Evolutionary conservation across 2,329 filamentous ascomycete genomes (phyloP).

Genomic region (Remersonia thermophila): DNA sequence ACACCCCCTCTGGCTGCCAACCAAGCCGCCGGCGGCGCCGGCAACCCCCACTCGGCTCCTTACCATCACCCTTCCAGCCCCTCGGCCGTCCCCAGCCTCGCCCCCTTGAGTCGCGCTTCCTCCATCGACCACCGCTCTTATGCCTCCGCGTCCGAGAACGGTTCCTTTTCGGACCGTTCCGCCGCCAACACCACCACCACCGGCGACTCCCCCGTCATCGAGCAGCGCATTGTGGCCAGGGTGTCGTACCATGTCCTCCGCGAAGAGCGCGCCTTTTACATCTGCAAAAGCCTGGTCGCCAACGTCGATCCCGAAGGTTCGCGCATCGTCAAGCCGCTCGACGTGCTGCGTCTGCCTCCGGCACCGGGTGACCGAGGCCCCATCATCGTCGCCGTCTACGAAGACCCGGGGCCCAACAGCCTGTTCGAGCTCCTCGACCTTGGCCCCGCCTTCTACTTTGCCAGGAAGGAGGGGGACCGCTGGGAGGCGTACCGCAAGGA

Average conservation of each 20-base stretch:
- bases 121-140: slow-evolving; percentile 27
- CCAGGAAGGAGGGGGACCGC: slow-evolving; percentile 38
- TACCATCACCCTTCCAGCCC: slow-evolving; percentile 31
- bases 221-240: slow-evolving; percentile 62
- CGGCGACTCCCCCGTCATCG: slow-evolving; percentile 41
- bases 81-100: slow-evolving; percentile 29
- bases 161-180: slow-evolving; percentile 28
- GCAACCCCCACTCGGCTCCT: slow-evolving; percentile 12
- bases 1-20: slow-evolving; percentile 16
- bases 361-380: slow-evolving; percentile 55
- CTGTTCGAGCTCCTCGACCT: slow-evolving; percentile 60
- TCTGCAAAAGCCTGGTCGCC: slow-evolving; percentile 58
- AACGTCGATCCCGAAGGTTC: slow-evolving; percentile 59
- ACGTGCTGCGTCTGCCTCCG: slow-evolving; percentile 59
- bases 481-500: slow-evolving; percentile 33
- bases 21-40: slow-evolving; percentile 32
- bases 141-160: slow-evolving; percentile 25
- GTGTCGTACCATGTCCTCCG: slow-evolving; percentile 72
- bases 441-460: slow-evolving; percentile 60
- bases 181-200: slow-evolving; percentile 25
- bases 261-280: slow-evolving; percentile 78
- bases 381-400: slow-evolving; percentile 72
- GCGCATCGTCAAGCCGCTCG: slow-evolving; percentile 70
- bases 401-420: slow-evolving; percentile 63
- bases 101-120: slow-evolving; percentile 28